A percentile compares a stretch with the other conserved stretches of the same genome.
Conservation (phyloP, 2,329 filamentous ascomycete genomes). For the Pseudopyricularia javanii region DNA sequence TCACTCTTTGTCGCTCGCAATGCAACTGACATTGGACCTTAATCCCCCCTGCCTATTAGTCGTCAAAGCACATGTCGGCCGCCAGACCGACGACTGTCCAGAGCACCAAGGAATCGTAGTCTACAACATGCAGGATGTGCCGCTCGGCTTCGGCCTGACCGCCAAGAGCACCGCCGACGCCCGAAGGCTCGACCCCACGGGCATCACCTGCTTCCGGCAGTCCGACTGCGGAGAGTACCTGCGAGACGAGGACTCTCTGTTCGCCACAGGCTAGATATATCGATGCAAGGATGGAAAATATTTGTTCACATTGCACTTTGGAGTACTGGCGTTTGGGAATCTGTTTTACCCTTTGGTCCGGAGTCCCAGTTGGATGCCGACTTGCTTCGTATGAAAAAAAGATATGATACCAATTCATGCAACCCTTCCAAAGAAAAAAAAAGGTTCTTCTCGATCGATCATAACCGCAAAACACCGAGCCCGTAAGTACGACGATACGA, state of each 20-base stretch:
- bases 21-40: neutral
- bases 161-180: slow-evolving; percentile 78
- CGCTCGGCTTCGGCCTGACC: slow-evolving; percentile 86
- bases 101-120: slow-evolving; percentile 89
- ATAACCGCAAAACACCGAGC: neutral
- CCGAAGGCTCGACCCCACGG: slow-evolving; percentile 77
- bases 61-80: slow-evolving; percentile 57
- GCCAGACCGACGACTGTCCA: slow-evolving; percentile 84
- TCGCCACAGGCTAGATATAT: slow-evolving; percentile 33
- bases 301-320: neutral
- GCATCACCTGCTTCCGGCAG: slow-evolving; percentile 80
- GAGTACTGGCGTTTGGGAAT: slow-evolving; percentile 1
- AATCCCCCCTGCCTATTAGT: slow-evolving; percentile 22
- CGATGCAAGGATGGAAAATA: neutral
- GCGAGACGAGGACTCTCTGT: slow-evolving; percentile 63
- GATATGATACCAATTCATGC: neutral
- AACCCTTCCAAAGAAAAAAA: neutral
- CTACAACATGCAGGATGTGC: slow-evolving; percentile 82
- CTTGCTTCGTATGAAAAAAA: neutral
- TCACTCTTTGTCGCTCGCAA: neutral
- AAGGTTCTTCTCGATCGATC: no score
- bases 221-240: slow-evolving; percentile 92
- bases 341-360: neutral
- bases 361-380: neutral
- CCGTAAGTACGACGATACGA: neutral